phyloP scores from a whole-genome alignment of 2,329 filamentous ascomycete genomes.

The Fusarium cyanostomum region DNA sequence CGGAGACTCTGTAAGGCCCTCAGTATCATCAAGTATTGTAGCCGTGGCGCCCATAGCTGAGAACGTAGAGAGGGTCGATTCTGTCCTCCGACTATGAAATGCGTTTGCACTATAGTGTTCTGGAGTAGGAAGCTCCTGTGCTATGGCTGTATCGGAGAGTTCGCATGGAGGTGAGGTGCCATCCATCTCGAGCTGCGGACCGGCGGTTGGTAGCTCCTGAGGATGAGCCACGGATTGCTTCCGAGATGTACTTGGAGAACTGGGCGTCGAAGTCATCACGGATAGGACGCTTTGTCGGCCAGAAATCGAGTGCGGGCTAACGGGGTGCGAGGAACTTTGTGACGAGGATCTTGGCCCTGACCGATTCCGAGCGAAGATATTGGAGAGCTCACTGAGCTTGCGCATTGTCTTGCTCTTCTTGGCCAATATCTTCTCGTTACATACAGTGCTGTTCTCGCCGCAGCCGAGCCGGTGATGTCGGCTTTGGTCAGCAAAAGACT shows the following conservation, averaged over 20 bases:
- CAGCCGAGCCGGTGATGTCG: neutral
- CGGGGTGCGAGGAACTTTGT: neutral
- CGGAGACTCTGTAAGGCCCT: neutral
- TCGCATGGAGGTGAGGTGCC: neutral
- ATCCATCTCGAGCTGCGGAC: neutral
- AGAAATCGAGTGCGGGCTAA: neutral
- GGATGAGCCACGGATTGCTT: neutral
- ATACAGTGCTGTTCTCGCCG: neutral
- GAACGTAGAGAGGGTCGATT: neutral
- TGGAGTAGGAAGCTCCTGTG: neutral
- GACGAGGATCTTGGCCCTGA: neutral
- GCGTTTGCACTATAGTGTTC: neutral
- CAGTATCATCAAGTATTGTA: neutral
- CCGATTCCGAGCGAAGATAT: conserved; percentile 1
- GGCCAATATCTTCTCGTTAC: neutral
- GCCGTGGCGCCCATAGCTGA: neutral
- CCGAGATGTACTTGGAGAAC: neutral
- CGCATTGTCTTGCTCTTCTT: neutral
- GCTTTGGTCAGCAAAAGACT: neutral
- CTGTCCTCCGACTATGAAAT: neutral
- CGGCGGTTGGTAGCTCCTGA: neutral
- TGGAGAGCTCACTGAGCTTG: neutral
- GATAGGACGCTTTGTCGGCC: neutral
- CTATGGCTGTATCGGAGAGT: neutral
- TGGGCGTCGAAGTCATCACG: neutral